Evolutionary conservation across 345 rosid genomes (phyloP), one percentile per base, ranked within the genome.

Genomic region (Syzygium aromaticum): DNA sequence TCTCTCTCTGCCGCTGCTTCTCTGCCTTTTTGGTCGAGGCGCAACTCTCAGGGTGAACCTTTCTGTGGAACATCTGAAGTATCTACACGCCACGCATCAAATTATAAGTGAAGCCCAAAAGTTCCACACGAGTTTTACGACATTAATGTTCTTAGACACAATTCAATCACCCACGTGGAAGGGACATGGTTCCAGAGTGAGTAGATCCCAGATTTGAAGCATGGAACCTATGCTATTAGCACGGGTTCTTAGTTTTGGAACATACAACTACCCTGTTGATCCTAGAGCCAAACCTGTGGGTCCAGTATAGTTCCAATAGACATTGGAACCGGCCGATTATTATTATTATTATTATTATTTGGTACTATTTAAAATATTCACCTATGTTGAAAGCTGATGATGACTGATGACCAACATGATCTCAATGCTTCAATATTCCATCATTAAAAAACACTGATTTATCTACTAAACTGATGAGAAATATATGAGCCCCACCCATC

Each of bases 1-100:
- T 92, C 89, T 89, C 91, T 43, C 67, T 88, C 86, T 91, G 93
- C 22, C 73, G 90, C 87, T 87, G 83, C 92, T 90, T 93, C 19
- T 87, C 89, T 16, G 85, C 84, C 92, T 90, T 93, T 67, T 89
- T 57, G 11, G 89, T 84, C 17, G 94, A 59, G 85, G 91, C 56
- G 89, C 94, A 86, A 91, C 91, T 93, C 86, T 96, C 97, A 49
- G 98, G 98, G 87, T 96, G 98, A 83, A 96, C 97, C 90, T 96
- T 96, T 87, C 92, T 92, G 91, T 93, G 95, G 92, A 96, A 96
- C 94, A 93, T 93, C 22, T 95, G 95, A 64, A 95, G 92, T 87
- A 96, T 94, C 98, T 96, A 86, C 89, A 85, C 53, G 52, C 86
- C 85, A 87, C 23, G 63, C 56, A 88, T 85, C 86, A 27, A 15